Base-by-base conservation (phyloP, 2,329 filamentous ascomycete species). In the Fusarium clavum region DNA sequence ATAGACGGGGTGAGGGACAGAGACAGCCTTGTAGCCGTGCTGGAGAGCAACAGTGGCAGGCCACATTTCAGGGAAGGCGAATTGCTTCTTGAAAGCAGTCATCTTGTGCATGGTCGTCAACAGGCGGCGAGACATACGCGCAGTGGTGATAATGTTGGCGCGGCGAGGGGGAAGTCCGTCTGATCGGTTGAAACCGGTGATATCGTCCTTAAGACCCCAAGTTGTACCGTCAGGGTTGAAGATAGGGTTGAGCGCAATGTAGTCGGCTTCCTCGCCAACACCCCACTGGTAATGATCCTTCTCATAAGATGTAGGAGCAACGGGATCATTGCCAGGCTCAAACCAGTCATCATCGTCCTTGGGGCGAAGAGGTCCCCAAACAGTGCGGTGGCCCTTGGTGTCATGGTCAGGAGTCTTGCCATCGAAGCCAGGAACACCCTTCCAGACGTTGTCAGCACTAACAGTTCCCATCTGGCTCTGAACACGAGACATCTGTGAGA, bases 1-100 rank as follows among this genome's bases (percentile, higher is more conserved):
- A 78, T 92, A 98, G 58, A 97, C 87, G 2, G 94, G 93, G 75
- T 98, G 95, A 2, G 95, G 95, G 4, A 91, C 94, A 71, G 92
- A 97, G 16, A 98, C 94, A 40, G 93, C 94, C 83, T 98, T 98
- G 82, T 93, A 90, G 13, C 95, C 95, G 78, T 98, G 94, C 64
- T 98, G 94, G 12, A 98, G 86, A 3, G 94, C 93, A 2, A 93
- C 90, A 0, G 92, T 96, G 2, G 91, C 91, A 0, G 94, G 93
- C 94, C 94, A 98, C 94, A 98, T 98, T 80, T 98, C 95, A 0
- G 94, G 93, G 78, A 97, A 97, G 83, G 96, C 97, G 70, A 93
- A 92, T 80, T 97, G 92, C 74, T 94, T 94, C 77, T 91, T 91
- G 75, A 93, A 87, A 30, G 90, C 89, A 6, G 94, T 97, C 83